These are phyloP conservation scores for Trichoderma semiorbis DNA, from an alignment of 2,329 filamentous ascomycete genomes.

Conservation along the genomic window DNA sequence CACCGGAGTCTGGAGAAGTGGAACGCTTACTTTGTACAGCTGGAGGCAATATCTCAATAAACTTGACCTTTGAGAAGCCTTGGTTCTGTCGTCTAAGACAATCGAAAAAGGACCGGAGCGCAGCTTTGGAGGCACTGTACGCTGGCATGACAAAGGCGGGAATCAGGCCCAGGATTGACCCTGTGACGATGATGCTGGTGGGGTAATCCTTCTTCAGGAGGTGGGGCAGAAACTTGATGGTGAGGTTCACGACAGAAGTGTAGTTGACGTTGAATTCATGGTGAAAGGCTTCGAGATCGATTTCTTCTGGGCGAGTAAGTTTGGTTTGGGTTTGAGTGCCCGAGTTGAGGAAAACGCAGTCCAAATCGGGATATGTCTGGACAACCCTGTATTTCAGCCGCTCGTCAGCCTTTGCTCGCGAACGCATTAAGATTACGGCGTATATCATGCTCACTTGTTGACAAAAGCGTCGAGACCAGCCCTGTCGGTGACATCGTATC, in stretches of 20 bases:
- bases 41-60: constrained; percentile 24
- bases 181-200: constrained; percentile 22
- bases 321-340: constrained; percentile 46
- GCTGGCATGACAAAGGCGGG: constrained; percentile 21
- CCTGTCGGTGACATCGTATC: constrained; percentile 43
- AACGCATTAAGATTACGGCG: background rate
- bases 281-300: constrained; percentile 29
- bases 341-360: constrained; percentile 55
- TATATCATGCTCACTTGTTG: constrained; percentile 5
- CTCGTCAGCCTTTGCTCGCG: background rate
- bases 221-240: constrained; percentile 22
- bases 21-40: constrained; percentile 21
- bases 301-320: constrained; percentile 18
- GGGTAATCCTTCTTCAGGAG: constrained; percentile 19
- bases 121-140: constrained; percentile 25
- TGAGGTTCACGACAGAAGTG: constrained; percentile 23
- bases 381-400: background rate
- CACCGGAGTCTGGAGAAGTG: background rate
- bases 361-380: constrained; percentile 45
- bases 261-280: constrained; percentile 23
- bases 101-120: constrained; percentile 22
- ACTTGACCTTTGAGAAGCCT: constrained; percentile 17
- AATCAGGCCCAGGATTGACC: constrained; percentile 20
- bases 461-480: constrained; percentile 30
- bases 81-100: constrained; percentile 22